Evolutionary conservation across 23 red algal species (phyloP).

Genomic region (Gracilariopsis chorda): DNA sequence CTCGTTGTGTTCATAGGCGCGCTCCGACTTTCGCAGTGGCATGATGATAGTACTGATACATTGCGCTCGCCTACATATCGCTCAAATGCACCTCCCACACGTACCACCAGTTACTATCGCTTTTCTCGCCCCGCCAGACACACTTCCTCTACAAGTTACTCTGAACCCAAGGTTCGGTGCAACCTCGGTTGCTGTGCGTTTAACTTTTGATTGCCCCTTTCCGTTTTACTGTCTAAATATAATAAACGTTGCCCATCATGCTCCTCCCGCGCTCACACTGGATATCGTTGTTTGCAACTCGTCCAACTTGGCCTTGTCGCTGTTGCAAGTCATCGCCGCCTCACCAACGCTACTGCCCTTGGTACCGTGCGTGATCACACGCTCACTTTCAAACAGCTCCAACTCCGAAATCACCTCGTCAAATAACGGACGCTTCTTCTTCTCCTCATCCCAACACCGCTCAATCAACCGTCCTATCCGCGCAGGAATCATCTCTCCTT

Average conservation of each 20-base stretch:
- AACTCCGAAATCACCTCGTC: constrained; percentile 4
- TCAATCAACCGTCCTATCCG: neutral
- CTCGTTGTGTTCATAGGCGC: neutral
- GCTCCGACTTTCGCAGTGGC: neutral
- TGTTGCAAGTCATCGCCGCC: too few relatives aligned
- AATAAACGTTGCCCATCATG: too few relatives aligned
- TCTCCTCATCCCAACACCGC: constrained; percentile 22
- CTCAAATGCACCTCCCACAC: neutral
- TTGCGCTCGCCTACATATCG: neutral
- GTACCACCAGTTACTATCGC: constrained; percentile 21
- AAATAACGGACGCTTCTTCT: neutral
- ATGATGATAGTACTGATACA: neutral
- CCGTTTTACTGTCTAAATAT: too few relatives aligned
- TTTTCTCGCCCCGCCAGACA: neutral
- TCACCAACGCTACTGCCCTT: too few relatives aligned
- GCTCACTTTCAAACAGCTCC: neutral
- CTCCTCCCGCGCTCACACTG: too few relatives aligned
- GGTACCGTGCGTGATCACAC: too few relatives aligned
- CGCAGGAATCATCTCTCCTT: neutral
- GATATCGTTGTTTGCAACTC: too few relatives aligned
- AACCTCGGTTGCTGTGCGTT: constrained; percentile 21
- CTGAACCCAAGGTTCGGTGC: neutral
- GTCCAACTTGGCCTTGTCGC: too few relatives aligned
- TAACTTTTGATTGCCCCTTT: neutral
- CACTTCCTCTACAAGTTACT: neutral